These are phyloP conservation scores for Parascedosporium putredinis DNA, from an alignment of 2,329 filamentous ascomycete genomes.

Conservation along the genomic window DNA sequence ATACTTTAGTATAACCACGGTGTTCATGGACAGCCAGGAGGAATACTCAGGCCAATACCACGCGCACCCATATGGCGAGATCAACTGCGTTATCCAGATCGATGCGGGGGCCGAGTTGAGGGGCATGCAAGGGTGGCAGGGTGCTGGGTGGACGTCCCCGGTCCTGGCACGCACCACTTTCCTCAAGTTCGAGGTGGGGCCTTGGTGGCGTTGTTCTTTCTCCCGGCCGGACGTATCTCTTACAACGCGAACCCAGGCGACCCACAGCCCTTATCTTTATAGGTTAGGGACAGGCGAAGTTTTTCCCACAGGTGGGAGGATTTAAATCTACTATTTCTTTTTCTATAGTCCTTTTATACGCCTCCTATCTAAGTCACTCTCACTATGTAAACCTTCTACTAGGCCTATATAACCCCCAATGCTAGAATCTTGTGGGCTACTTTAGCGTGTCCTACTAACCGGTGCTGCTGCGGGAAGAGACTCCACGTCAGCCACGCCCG, in stretches of 20 bases:
- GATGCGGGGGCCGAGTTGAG: conserved; percentile 38
- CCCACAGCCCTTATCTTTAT: conserved; percentile 24
- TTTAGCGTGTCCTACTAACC: too few species aligned
- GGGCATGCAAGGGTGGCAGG: conserved; percentile 46
- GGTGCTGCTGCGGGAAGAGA: too few species aligned
- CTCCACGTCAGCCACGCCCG: too few species aligned
- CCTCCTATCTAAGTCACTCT: too few species aligned
- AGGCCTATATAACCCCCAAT: too few species aligned
- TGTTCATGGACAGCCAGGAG: conserved; percentile 42
- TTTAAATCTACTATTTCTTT: too few species aligned
- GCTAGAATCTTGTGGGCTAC: too few species aligned
- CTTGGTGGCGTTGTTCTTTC: conserved; percentile 42
- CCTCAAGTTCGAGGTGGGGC: conserved; percentile 39
- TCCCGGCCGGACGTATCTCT: conserved; percentile 43
- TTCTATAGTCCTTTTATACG: too few species aligned
- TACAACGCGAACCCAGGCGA: conserved; percentile 33
- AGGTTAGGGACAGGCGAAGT: background rate
- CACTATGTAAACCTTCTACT: too few species aligned
- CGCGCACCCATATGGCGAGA: conserved; percentile 42
- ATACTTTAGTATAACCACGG: conserved; percentile 45
- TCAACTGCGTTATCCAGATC: conserved; percentile 43
- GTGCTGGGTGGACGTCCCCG: conserved; percentile 45
- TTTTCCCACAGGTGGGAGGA: too few species aligned
- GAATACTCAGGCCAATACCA: conserved; percentile 44
- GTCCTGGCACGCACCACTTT: conserved; percentile 46